Base-by-base conservation (phyloP, 495 filamentous ascomycete species). In the Tricharina praecox region DNA sequence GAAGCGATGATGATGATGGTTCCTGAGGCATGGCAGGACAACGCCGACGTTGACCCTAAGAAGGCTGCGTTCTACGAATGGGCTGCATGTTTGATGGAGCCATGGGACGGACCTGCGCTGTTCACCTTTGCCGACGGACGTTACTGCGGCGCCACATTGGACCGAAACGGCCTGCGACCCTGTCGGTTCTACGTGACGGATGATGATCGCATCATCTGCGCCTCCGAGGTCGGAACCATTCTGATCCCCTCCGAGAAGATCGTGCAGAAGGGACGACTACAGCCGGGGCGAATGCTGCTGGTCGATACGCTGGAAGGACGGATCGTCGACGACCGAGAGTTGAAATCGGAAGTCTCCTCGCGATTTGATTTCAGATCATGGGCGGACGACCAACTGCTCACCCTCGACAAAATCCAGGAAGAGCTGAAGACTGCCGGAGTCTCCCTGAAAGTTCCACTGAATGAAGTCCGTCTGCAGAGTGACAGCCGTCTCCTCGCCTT, bases 1-100 rank as follows among this genome's bases (percentile, higher is more conserved):
- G 90, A 99, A 64, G 92, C 90, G 15, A 81, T 99, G 51, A 96
- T 99, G 90, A 72, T 99, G 53, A 93, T 99, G 86, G 85, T 99
- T 45, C 90, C 90, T 3, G 90, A 99, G 63, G 88, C 90, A 34
- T 99, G 90, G 90, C 86, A 99, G 69, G 92, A 86, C 52, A 95
- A 96, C 63, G 64, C 75, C 16, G 69, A 75, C 41, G 92, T 96
- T 80, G 85, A 95, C 56, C 86, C 90, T 19, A 80, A 81, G 63
- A 99, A 96, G 68, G 83, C 88, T 23, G 88, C 90, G 32, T 99
- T 95, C 67, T 99, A 99, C 66, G 90, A 99, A 64, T 99, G 90
- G 90, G 90, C 90, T 51, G 88, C 86, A 36, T 99, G 90, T 66
- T 81, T 93, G 71, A 99, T 99, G 90, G 90, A 99, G 68, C 88